Percentiles rank a stretch among this genome's conserved stretches.
Conservation (phyloP, 2,329 filamentous ascomycete species). For the Aphanocladium album region DNA sequence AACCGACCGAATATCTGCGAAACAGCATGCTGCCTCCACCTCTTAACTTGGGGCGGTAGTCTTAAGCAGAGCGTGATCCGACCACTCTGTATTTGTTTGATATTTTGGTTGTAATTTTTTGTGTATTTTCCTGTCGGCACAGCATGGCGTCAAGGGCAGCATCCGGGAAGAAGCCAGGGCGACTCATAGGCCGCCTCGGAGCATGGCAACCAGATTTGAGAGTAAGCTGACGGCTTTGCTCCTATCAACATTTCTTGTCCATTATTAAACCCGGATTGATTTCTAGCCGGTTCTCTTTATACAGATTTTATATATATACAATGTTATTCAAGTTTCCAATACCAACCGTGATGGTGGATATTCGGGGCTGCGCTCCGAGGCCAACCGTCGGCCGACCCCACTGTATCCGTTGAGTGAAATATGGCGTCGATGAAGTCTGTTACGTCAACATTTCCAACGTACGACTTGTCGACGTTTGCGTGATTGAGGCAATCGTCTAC, state of each 20-base stretch:
- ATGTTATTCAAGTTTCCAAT: not conserved
- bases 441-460: not conserved
- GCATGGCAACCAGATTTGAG: not conserved
- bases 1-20: constrained; percentile 32
- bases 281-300: not conserved
- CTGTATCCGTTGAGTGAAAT: constrained; percentile 9
- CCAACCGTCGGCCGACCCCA: not conserved
- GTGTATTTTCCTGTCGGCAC: constrained; percentile 7
- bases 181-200: not conserved
- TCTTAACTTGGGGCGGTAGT: constrained; percentile 27
- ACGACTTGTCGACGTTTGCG: not conserved
- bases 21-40: constrained; percentile 29
- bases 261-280: not conserved
- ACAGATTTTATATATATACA: not conserved
- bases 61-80: not conserved
- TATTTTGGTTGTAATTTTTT: not conserved
- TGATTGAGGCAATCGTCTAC: not conserved
- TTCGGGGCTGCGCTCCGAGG: not conserved
- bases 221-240: not conserved
- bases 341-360: not conserved
- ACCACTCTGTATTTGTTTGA: not conserved
- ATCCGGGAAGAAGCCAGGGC: not conserved
- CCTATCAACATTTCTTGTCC: not conserved
- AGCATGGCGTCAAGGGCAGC: constrained; percentile 11
- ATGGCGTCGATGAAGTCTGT: not conserved